Base-by-base conservation (phyloP, 148 eudicot species). In the Vaccinium corymbosum region DNA sequence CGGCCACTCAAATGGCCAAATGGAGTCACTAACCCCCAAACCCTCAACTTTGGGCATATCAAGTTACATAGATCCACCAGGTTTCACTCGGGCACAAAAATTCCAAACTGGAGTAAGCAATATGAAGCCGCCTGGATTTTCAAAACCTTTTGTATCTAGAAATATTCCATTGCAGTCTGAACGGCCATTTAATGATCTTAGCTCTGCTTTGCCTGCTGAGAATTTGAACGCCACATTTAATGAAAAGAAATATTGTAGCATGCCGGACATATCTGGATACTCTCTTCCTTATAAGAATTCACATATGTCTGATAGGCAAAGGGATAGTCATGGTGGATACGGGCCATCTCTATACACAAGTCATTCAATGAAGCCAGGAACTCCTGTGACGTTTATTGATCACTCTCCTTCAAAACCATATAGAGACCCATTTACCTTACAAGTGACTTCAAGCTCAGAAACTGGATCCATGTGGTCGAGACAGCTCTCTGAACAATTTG, bases 401-500 rank as follows among this genome's bases (percentile, higher is more conserved):
- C 84, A 87, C 27, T 93, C 97, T 83, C 91, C 94, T 80, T 87
- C 94, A 38, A 83, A 87, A 83, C 87, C 88, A 22, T 89, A 91
- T 62, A 81, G 88, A 86, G 93, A 90, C 84, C 86, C 89, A 64
- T 89, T 84, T 55, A 81, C 93, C 3, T 86, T 84, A 74, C 92
- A 91, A 84, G 81, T 85, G 49, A 85, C 72, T 80, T 90, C 92
- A 48, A 87, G 90, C 66, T 88, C 92, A 76, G 90, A 83, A 25
- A 85, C 92, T 27, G 87, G 88, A 50, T 97, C 98, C 77, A 88
- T 93, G 70, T 94, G 94, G 93, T 89, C 91, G 51, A 93, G 82
- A 86, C 98, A 94, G 83, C 93, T 97, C 61, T 93, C 81, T 85
- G 99, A 93, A 86, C 93, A 94, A 85, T 94, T 92, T 87, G 95